Base-by-base conservation (phyloP, 106 monocot species). In the Dactylorhiza incarnata region DNA sequence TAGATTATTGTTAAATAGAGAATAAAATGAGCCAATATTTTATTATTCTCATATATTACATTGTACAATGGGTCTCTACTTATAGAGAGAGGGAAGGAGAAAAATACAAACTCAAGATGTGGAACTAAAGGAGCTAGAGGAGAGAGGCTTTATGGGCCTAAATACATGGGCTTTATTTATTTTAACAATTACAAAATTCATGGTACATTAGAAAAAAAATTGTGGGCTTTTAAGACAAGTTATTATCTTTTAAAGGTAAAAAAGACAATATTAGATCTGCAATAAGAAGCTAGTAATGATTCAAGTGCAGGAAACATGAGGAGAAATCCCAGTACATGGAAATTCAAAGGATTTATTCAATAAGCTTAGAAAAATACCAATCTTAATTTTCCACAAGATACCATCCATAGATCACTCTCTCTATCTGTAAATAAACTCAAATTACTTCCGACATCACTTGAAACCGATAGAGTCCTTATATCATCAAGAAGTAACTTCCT, bases 401-500 rank as follows among this genome's bases (percentile, higher is more conserved):
- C 73, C 88, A 99, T 88, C 91, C 91, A 91, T 54, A 82, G 46
- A 48, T 78, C 84, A 52, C 53, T 70, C 70, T 90, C 84, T 25
- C 50, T 80, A 79, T 86, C 83, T 74, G 74, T 51, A 23, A 77
- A 77, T 0, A 47, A 49, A 62, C 9, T 68, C 15, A 45, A 43
- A 53, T 83, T 87, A 74, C 24, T 53, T 74, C 75, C 55, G 50
- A 16, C 19, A 66, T 87, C 87, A 84, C 52, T 70, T 71, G 46
- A 76, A 50, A 79, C 67, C 26, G 78, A 73, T 47, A 99, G 68
- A n/a, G 77, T 75, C 77, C 88, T 83, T 73, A 99, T 92, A 79
- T 99, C 99, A 86, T 91, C 86, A 82, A 94, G 82, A 11, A 94
- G 77, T 80, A 99, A 78, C 61, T 92, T 99, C 29, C 87, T 71